Conservation (phyloP, 2,329 filamentous ascomycete species). For the Polychaeton citri region DNA sequence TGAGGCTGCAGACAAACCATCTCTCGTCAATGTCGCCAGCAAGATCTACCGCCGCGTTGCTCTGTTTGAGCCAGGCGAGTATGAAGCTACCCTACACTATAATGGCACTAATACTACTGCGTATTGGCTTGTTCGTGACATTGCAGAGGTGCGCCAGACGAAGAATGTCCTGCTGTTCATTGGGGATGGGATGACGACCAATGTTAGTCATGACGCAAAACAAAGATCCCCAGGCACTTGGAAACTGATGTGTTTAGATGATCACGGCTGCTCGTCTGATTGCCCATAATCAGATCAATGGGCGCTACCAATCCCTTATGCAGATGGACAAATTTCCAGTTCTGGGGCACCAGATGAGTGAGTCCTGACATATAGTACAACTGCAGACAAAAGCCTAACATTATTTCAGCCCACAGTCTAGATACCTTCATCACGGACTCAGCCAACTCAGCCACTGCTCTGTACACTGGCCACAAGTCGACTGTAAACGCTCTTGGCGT, state of each 20-base stretch:
- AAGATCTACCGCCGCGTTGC: conserved; percentile 66
- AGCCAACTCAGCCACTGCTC: conserved; percentile 69
- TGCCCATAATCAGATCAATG: conserved; percentile 71
- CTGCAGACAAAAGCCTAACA: neutral
- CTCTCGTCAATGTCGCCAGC: conserved; percentile 64
- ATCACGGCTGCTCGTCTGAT: conserved; percentile 58
- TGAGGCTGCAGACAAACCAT: conserved; percentile 53
- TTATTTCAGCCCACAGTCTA: conserved; percentile 23
- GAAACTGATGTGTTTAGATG: too few species aligned
- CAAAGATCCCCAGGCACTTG: neutral
- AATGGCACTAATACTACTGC: conserved; percentile 61
- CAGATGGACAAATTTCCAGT: conserved; percentile 63
- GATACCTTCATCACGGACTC: conserved; percentile 82
- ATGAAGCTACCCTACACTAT: conserved; percentile 63
- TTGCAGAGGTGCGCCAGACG: conserved; percentile 56
- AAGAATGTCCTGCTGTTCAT: conserved; percentile 84
- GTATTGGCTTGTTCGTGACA: conserved; percentile 62
- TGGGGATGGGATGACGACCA: conserved; percentile 56
- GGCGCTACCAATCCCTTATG: conserved; percentile 65
- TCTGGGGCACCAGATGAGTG: conserved; percentile 75
- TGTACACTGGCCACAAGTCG: conserved; percentile 75
- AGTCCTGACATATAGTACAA: conserved; percentile 50
- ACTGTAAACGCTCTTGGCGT: conserved; percentile 72
- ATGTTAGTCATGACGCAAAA: conserved; percentile 44
- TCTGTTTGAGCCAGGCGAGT: conserved; percentile 66